A percentile compares a stretch with the other conserved stretches of the same genome.
These are phyloP conservation scores for Blastobotrys peoriensis DNA, from an alignment of 805 yeast species.

Conservation along the genomic window DNA sequence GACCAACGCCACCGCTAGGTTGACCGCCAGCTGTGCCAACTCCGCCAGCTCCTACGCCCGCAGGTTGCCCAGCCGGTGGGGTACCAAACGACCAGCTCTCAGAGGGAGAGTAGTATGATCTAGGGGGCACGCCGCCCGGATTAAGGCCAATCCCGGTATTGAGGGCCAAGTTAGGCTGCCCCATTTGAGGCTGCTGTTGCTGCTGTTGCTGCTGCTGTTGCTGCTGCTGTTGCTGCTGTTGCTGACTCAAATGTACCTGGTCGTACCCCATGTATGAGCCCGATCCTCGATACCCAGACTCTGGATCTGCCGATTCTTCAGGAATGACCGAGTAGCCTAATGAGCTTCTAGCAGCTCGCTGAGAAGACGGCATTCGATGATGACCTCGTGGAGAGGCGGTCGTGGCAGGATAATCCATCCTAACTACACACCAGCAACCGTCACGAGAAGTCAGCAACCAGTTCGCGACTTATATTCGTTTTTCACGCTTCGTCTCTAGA, in stretches of 20 bases:
- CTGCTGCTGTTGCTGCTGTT: constrained; percentile 15
- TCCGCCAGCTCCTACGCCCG: no score
- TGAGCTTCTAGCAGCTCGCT: background rate
- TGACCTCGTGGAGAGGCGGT: constrained; percentile 4
- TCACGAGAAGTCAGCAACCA: no score
- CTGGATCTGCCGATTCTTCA: constrained; percentile 1
- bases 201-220: constrained; percentile 19
- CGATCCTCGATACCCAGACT: constrained; percentile 4
- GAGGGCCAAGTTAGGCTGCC: constrained; percentile 27
- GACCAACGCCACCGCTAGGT: background rate
- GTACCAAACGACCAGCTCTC: background rate
- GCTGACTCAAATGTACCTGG: constrained; percentile 2
- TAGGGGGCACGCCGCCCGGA: background rate
- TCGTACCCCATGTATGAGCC: constrained; percentile 1
- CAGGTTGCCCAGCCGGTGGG: background rate
- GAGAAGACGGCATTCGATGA: constrained; percentile 6
- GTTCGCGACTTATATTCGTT: no score
- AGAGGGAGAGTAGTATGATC: background rate
- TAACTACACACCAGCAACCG: no score
- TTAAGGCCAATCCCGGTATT: constrained; percentile 11
- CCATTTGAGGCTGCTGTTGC: constrained; percentile 8
- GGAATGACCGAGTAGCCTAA: background rate
- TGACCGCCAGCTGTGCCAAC: background rate
- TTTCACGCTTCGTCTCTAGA: no score
- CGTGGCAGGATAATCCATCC: constrained; percentile 2